Base-by-base conservation (phyloP, 495 filamentous ascomycete species). In the Lophiostoma macrostomum region DNA sequence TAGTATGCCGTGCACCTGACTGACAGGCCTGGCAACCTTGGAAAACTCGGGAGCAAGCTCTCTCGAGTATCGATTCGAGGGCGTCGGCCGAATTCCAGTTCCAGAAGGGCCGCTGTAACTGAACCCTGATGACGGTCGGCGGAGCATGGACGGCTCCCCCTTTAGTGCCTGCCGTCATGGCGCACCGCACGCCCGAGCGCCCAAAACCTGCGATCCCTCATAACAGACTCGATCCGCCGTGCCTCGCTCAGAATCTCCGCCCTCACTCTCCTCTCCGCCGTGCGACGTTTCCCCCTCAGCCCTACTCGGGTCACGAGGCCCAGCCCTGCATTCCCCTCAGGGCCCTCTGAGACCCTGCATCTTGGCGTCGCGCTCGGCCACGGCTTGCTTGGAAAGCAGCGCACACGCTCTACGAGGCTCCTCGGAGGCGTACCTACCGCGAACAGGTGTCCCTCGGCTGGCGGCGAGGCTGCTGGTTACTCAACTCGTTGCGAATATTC, bases 181-280 rank as follows among this genome's bases (percentile, higher is more conserved):
- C n/a, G n/a, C n/a, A n/a, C n/a, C n/a, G n/a, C n/a, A n/a, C n/a
- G n/a, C n/a, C n/a, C n/a, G n/a, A n/a, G n/a, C n/a, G n/a, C n/a
- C n/a, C n/a, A n/a, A n/a, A n/a, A n/a, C n/a, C n/a, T n/a, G n/a
- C n/a, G n/a, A n/a, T n/a, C n/a, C n/a, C n/a, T n/a, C 47, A 29
- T 49, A 49, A 38, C 22, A 50, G 32, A 6, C 34, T 28, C 34
- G 32, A 39, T 39, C 10, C 32, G 32, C 34, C 34, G 14, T 50
- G 23, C 42, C 42, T 49, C n/a, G n/a, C 20, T 20, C 12, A 27
- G 34, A 11, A 13, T 41, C 36, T 51, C 48, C 48, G 13, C 35
- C 48, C 35, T 41, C 37, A 1, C 48, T 23, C 14, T 40, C 25
- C 12, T 19, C 36, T n/a, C 25, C 36, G 25, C 23, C 37, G 37